These are phyloP conservation scores for Escovopsis sp. DNA, from an alignment of 2,329 filamentous ascomycete genomes.

Conservation along the genomic window DNA sequence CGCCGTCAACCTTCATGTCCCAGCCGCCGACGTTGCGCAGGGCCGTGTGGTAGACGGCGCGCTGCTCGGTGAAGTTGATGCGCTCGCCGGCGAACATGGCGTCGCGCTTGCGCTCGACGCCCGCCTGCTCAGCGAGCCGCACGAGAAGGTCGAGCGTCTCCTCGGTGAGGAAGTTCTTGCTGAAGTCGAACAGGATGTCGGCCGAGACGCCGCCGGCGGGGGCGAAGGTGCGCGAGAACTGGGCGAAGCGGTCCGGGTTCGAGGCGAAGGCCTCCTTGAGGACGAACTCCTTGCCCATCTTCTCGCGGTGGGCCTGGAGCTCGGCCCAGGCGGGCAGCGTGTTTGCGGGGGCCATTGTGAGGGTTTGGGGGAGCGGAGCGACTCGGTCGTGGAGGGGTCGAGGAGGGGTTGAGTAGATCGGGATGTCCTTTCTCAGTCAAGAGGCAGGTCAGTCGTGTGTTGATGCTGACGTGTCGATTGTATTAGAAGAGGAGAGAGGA, in stretches of 20 bases:
- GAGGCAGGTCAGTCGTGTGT: no score
- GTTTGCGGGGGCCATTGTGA: slow-evolving; percentile 59
- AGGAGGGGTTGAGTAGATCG: not conserved
- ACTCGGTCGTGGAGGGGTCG: not conserved
- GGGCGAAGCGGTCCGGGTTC: slow-evolving; percentile 76
- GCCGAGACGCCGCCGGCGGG: slow-evolving; percentile 61
- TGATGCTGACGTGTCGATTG: no score
- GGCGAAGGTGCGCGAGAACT: slow-evolving; percentile 75
- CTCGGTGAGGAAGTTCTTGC: slow-evolving; percentile 94
- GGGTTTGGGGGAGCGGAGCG: not conserved
- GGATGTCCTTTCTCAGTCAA: not conserved
- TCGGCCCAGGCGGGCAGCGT: slow-evolving; percentile 77
- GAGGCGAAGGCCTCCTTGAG: slow-evolving; percentile 86
- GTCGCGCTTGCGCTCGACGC: slow-evolving; percentile 85
- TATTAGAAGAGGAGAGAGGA: no score
- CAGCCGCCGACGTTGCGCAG: slow-evolving; percentile 80
- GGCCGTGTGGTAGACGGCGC: slow-evolving; percentile 90
- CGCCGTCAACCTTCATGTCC: slow-evolving; percentile 71
- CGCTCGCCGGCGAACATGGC: slow-evolving; percentile 95
- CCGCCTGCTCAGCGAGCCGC: slow-evolving; percentile 82
- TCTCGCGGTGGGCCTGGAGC: slow-evolving; percentile 81
- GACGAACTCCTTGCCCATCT: slow-evolving; percentile 75
- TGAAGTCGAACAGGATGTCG: slow-evolving; percentile 95
- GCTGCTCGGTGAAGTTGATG: slow-evolving; percentile 98
- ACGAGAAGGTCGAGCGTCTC: slow-evolving; percentile 79